Percentiles rank a stretch among this genome's conserved stretches.
Evolutionary conservation across 805 yeast genomes (phyloP).

Genomic region (Scheffersomyces stipitis): DNA sequence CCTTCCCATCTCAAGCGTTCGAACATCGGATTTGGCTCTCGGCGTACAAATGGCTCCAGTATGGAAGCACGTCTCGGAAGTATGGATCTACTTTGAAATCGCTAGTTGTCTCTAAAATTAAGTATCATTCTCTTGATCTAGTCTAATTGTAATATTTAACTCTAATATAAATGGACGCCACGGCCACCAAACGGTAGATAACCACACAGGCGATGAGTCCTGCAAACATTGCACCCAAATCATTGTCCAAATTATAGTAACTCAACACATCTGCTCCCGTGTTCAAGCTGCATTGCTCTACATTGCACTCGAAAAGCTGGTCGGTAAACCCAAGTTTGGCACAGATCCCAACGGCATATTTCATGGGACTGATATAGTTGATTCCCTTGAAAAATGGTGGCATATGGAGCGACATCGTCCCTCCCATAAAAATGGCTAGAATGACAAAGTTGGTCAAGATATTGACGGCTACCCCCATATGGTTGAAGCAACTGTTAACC

Average conservation of each 20-base stretch:
- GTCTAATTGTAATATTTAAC: slow-evolving; percentile 12
- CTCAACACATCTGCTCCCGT: slow-evolving; percentile 58
- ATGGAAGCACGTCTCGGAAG: too few species aligned
- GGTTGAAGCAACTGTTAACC: slow-evolving; percentile 69
- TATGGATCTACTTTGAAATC: too few species aligned
- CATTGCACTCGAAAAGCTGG: slow-evolving; percentile 51
- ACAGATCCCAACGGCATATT: slow-evolving; percentile 63
- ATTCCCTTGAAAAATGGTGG: slow-evolving; percentile 65
- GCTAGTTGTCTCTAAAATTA: too few species aligned
- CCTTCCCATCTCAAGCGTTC: too few species aligned
- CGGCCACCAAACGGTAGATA: slow-evolving; percentile 41
- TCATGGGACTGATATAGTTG: slow-evolving; percentile 76
- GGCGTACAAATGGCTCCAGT: too few species aligned
- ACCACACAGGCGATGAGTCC: slow-evolving; percentile 39
- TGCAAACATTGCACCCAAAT: slow-evolving; percentile 37
- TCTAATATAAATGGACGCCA: slow-evolving; percentile 13
- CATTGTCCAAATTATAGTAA: slow-evolving; percentile 45
- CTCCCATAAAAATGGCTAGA: slow-evolving; percentile 80
- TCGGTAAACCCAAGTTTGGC: slow-evolving; percentile 59
- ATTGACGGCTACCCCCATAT: slow-evolving; percentile 80
- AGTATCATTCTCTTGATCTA: too few species aligned
- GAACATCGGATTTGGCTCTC: too few species aligned
- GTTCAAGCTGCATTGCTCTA: slow-evolving; percentile 45
- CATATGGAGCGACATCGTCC: slow-evolving; percentile 78
- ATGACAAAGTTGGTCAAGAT: slow-evolving; percentile 65